Conservation (phyloP, 345 rosid genomes). For the Brassica napus region DNA sequence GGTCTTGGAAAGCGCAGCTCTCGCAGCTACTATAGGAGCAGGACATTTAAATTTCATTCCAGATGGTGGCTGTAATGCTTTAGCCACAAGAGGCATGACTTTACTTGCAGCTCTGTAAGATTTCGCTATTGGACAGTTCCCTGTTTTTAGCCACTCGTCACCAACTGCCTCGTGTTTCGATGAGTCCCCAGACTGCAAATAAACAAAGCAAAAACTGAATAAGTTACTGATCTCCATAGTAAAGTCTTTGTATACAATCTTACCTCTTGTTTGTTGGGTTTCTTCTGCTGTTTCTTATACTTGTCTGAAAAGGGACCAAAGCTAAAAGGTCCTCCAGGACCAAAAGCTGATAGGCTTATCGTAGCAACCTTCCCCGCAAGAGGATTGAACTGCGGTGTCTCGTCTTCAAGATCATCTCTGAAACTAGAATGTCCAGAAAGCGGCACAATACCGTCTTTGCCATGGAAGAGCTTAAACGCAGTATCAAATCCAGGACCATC, state of each 20-base stretch:
- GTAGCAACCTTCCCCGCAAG: constrained; percentile 69
- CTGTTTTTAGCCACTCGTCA: constrained; percentile 73
- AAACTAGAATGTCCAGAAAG: constrained; percentile 49
- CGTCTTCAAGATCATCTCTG: constrained; percentile 20
- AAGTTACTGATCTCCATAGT: not conserved
- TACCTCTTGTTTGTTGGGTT: constrained; percentile 69
- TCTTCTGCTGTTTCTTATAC: constrained; percentile 65
- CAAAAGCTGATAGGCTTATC: constrained; percentile 75
- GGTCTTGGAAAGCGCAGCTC: constrained; percentile 81
- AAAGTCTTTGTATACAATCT: not conserved
- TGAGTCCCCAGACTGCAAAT: constrained; percentile 52
- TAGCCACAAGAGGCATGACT: constrained; percentile 72
- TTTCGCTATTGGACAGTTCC: constrained; percentile 89
- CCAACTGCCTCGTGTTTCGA: constrained; percentile 69
- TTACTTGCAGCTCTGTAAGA: constrained; percentile 73
- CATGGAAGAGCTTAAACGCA: constrained; percentile 84
- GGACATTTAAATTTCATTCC: constrained; percentile 75
- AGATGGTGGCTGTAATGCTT: constrained; percentile 59
- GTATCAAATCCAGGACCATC: constrained; percentile 74
- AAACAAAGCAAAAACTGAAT: not conserved
- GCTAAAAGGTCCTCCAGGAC: constrained; percentile 73
- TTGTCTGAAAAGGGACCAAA: constrained; percentile 67
- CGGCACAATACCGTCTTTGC: constrained; percentile 83
- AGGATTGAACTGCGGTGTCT: constrained; percentile 64
- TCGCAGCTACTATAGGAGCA: constrained; percentile 73